Evolutionary conservation across 78 protist species (phyloP).

Genomic region (Goniomonas avonlea): DNA sequence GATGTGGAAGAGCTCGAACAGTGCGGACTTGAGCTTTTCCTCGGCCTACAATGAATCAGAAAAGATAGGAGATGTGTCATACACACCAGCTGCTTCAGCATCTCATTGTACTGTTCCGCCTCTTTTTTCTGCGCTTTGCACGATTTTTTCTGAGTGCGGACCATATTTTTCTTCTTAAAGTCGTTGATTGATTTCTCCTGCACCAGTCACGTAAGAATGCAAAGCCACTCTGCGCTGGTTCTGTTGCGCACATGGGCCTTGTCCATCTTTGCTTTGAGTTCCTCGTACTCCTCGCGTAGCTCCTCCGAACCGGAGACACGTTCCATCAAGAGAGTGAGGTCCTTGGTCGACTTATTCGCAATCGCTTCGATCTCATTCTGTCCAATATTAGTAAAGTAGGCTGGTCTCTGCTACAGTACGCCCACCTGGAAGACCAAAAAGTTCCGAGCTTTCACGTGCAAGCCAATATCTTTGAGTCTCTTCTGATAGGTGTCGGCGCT

Average conservation of each 20-base stretch:
- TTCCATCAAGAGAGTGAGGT: constrained; percentile 79
- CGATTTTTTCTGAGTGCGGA: constrained; percentile 32
- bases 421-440: constrained; percentile 80
- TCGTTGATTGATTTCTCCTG: no score
- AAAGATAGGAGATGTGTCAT: not conserved
- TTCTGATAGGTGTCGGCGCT: constrained; percentile 37
- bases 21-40: constrained; percentile 13
- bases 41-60: not conserved
- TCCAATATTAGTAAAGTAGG: not conserved
- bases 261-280: constrained; percentile 20
- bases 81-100: not conserved
- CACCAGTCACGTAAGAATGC: no score
- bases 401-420: not conserved
- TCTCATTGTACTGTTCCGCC: constrained; percentile 49
- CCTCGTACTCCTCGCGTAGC: constrained; percentile 33
- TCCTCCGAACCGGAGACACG: constrained; percentile 43
- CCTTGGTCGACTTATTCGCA: constrained; percentile 69
- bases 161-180: not conserved
- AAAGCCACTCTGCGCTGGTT: no score
- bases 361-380: constrained; percentile 83
- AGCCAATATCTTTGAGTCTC: constrained; percentile 24
- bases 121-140: constrained; percentile 69
- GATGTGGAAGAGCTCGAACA: constrained; percentile 48
- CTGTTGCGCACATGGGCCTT: not conserved
- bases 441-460: constrained; percentile 65